Percentiles rank a stretch among this genome's conserved stretches.
Conservation (phyloP, 768 basidiomycete genomes). For the Amanita brunnescens region DNA sequence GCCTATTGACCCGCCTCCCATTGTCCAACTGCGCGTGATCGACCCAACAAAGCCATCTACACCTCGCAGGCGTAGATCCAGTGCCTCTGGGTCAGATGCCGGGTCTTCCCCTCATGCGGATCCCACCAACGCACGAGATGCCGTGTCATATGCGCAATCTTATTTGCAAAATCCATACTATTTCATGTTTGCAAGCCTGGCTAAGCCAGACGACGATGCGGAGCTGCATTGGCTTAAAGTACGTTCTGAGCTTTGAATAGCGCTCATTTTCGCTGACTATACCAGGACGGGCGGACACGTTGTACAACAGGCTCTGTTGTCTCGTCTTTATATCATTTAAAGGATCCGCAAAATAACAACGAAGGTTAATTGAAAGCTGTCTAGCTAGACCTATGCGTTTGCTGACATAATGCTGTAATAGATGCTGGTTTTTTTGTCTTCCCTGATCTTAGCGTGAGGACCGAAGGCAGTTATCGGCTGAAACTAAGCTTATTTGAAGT, state of each 20-base stretch:
- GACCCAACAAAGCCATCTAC: conserved; percentile 36
- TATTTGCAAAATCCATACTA: conserved; percentile 91
- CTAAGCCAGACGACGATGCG: conserved; percentile 81
- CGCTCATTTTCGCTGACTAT: conserved; percentile 3
- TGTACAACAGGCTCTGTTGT: conserved; percentile 91
- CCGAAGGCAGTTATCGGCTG: conserved; percentile 83
- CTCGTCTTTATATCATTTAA: conserved; percentile 84
- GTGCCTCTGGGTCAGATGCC: conserved; percentile 12
- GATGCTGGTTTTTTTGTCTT: conserved; percentile 96
- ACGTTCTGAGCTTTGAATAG: conserved; percentile 4
- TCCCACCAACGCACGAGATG: conserved; percentile 11
- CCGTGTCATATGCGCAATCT: conserved; percentile 35
- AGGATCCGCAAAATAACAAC: conserved; percentile 50
- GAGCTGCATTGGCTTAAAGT: conserved; percentile 83
- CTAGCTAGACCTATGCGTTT: neutral
- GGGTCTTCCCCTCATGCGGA: conserved; percentile 10
- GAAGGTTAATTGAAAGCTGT: conserved; percentile 24
- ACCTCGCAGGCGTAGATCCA: conserved; percentile 8
- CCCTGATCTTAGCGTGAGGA: conserved; percentile 86
- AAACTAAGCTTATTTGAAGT: conserved; percentile 78
- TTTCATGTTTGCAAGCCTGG: conserved; percentile 90
- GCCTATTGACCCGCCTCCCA: conserved; percentile 94
- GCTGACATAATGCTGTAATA: conserved; percentile 18
- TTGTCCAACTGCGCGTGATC: conserved; percentile 88
- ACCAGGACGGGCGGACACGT: conserved; percentile 78